These are phyloP conservation scores for Nicotiana benthamiana DNA, from an alignment of 257 asterid species.

Conservation along the genomic window DNA sequence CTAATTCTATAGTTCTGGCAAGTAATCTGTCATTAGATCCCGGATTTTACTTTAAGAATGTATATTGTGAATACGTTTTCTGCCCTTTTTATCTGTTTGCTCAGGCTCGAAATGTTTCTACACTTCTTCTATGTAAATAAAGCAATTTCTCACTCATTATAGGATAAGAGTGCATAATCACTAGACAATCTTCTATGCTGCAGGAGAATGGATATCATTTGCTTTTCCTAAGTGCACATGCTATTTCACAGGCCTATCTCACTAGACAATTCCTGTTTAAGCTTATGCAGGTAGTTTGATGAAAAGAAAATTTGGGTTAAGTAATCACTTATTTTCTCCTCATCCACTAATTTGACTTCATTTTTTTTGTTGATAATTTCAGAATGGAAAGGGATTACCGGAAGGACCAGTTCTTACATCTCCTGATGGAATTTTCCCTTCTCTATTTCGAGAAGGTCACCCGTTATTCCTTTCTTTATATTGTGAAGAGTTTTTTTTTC, in stretches of 20 bases:
- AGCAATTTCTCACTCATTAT: background rate
- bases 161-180: background rate
- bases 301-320: background rate
- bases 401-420: constrained; percentile 97
- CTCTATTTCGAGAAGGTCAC: constrained; percentile 90
- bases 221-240: constrained; percentile 92
- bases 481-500: background rate
- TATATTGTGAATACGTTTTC: background rate
- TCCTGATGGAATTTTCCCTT: constrained; percentile 97
- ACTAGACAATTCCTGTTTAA: constrained; percentile 78
- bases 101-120: background rate
- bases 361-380: background rate
- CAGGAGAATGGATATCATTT: constrained; percentile 97
- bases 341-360: background rate
- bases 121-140: background rate
- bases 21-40: background rate
- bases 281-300: constrained; percentile 67
- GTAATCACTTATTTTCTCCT: background rate
- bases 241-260: constrained; percentile 82
- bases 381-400: constrained; percentile 94
- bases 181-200: constrained; percentile 19
- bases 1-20: background rate
- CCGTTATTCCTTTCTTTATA: constrained; percentile 3
- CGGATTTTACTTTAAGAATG: background rate
- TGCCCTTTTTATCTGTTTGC: background rate